Base-by-base conservation (phyloP, 768 basidiomycete species). In the Punctularia strigosozonata region DNA sequence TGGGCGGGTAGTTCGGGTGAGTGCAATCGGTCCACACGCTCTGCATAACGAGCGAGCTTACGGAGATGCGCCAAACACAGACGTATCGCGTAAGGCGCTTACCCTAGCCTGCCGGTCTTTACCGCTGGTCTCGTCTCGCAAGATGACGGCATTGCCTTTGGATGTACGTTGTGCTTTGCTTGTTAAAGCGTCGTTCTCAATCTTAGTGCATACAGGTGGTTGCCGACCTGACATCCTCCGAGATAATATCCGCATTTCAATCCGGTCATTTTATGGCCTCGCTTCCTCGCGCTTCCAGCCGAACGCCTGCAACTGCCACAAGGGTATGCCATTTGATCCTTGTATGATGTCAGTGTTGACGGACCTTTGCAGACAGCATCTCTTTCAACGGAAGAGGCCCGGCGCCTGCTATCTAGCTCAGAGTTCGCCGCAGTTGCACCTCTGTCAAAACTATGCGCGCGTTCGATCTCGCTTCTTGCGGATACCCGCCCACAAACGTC, bases 1-100 rank as follows among this genome's bases (percentile, higher is more conserved):
- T 57, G 61, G 4, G 56, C 53, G 34, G 63, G 62, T 13, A 85
- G 83, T 83, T 75, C 79, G 50, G 69, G 64, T 37, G 81, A 86
- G 48, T 85, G 84, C 50, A 66, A 66, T 41, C 68, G 71, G n/a
- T 60, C 61, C 14, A 60, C 65, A 5, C 65, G 69, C 46, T 66
- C 59, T 50, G 61, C 46, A 42, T 60, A 60, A 52, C 59, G 59
- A 25, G 33, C 18, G 13, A 7, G 10, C 20, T 25, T 37, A 21
- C 6, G 26, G 30, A 33, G 24, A 13, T 38, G 20, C 22, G 15
- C 21, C 24, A 33, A 42, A 26, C 13, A 19, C 39, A 25, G 18
- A 28, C 25, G 31, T 36, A 43, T 48, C 13, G n/a, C 28, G 5
- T 23, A 8, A 28, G 28, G 33, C 10, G 28, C 30, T 23, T n/a